phyloP scores from a whole-genome alignment of 176 grass and related monocot species.

The Zizania latifolia region DNA sequence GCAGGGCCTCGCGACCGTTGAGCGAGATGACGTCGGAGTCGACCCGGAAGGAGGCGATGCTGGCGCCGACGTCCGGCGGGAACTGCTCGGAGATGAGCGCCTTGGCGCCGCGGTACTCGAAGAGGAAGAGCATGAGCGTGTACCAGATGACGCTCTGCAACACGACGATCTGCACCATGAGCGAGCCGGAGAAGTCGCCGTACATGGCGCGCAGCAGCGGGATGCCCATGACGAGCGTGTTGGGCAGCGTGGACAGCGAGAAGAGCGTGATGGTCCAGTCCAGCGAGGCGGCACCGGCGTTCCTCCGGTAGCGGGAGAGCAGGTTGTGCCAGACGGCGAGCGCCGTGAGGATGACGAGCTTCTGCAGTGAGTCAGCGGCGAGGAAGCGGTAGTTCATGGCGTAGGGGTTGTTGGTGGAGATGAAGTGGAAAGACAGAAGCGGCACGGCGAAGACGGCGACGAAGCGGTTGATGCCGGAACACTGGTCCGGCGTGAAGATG shows the following conservation, averaged over 20 bases:
- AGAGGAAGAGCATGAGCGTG: constrained; percentile 97
- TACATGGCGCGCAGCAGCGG: constrained; percentile 94
- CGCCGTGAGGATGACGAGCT: constrained; percentile 69
- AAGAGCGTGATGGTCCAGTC: constrained; percentile 99
- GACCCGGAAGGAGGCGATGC: constrained; percentile 87
- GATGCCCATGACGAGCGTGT: constrained; percentile 99
- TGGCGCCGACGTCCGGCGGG: constrained; percentile 71
- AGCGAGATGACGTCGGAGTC: constrained; percentile 94
- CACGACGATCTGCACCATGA: constrained; percentile 98
- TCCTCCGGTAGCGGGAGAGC: constrained; percentile 45
- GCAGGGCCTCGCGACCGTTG: constrained; percentile 74
- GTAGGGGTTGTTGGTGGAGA: constrained; percentile 82
- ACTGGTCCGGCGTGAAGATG: constrained; percentile 92
- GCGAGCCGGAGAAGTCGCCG: constrained; percentile 75
- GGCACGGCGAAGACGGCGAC: constrained; percentile 95
- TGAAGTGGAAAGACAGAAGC: constrained; percentile 98
- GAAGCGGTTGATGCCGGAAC: constrained; percentile 98
- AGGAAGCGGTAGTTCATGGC: constrained; percentile 94
- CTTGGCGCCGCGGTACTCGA: constrained; percentile 98
- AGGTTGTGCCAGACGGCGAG: constrained; percentile 81
- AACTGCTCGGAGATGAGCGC: constrained; percentile 97
- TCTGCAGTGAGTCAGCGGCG: constrained; percentile 87
- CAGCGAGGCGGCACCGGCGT: constrained; percentile 12
- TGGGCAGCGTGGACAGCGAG: constrained; percentile 88
- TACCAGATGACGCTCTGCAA: constrained; percentile 99